Base-by-base conservation (phyloP, 2,329 filamentous ascomycete genomes). In the Diaporthe sp. region DNA sequence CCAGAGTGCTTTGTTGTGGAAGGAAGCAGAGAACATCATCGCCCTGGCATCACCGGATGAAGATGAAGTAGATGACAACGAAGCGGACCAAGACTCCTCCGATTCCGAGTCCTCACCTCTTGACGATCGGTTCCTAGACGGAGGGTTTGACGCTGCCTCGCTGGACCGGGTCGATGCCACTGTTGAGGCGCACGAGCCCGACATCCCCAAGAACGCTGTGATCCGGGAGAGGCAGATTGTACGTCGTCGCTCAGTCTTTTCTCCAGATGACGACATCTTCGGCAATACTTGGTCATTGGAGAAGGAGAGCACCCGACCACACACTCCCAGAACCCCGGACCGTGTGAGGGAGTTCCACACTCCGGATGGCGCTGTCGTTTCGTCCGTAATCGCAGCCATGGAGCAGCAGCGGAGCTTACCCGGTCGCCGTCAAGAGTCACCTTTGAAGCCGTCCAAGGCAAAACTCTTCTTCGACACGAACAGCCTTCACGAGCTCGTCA, bases 11-110 rank as follows among this genome's bases (percentile, higher is more conserved):
- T 85, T 86, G 17, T 86, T 94, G 62, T 97, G 94, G 94, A 91
- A 92, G 79, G 94, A 97, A 82, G 94, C 95, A 1, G 94, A 97
- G 82, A 94, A 94, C 19, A 96, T 97, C 84, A 97, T 97, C 81
- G 93, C 94, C 46, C 86, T 97, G n/a, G 95, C 94, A 61, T 93
- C 92, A 1, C 92, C 92, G 1, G 92, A 93, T 77, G 90, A 91
- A 51, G 91, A 93, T 65, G 79, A 85, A 8, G 85, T 86, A 17
- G 82, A 83, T 22, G 78, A 81, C 53, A 82, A 84, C 17, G 83
- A 77, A 22, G 73, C 83, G 8, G 83, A 85, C 39, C 72, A 77
- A 3, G 73, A 75, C 13, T 84, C 84, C 0, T 80, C 84, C 28
- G 85, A 87, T 44, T 83, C 85, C n/a, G 84, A 87, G 78, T 81